Evolutionary conservation across 345 rosid species (phyloP), one percentile per base, ranked within the genome.

Genomic region (Citrus australasica): DNA sequence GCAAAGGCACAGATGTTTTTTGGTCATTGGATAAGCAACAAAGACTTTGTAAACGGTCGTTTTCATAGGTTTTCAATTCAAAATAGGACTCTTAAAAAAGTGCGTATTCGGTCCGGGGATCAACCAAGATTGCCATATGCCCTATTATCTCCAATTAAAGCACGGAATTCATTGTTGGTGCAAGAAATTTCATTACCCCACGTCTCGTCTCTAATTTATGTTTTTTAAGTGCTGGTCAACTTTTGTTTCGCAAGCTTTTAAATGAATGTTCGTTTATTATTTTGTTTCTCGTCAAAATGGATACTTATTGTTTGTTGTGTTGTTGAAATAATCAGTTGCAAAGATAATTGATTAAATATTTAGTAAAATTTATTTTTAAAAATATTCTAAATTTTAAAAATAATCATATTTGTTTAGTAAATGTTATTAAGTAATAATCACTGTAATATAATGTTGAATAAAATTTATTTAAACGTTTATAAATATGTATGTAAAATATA

Each of bases 271-370:
- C 17, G 58, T 53, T 53, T 1, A 1, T 53, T 4, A 5, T 53
- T 17, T 17, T 53, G n/a, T 53, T 53, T 5, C 6, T 5, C 0
- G 58, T 53, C n/a, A 16, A 17, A 53, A 38, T 53, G 0, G 22
- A 4, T 5, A 1, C 1, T 46, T 46, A 1, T 0, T 46, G 4
- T 11, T 10, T 0, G 0, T 9, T 11, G 14, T 3, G 1, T 11
- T 46, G 0, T 11, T 3, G 1, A 46, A 46, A 11, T 42, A 42
- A 42, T 10, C 0, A 10, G 0, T 9, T 2, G 0, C 0, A 9
- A 40, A 40, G 3, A 9, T 2, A 42, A 42, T 40, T 2, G 10
- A 42, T 42, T 42, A 42, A 42, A 42, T 10, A 2, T 42, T 9
- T 42, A 2, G 0, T 10, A 42, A 42, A 42, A 9, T 42, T 10